Evolutionary conservation across 1,139 yeast genomes (phyloP), one percentile per base, ranked within the genome.

Genomic region (Geotrichum restrictum): DNA sequence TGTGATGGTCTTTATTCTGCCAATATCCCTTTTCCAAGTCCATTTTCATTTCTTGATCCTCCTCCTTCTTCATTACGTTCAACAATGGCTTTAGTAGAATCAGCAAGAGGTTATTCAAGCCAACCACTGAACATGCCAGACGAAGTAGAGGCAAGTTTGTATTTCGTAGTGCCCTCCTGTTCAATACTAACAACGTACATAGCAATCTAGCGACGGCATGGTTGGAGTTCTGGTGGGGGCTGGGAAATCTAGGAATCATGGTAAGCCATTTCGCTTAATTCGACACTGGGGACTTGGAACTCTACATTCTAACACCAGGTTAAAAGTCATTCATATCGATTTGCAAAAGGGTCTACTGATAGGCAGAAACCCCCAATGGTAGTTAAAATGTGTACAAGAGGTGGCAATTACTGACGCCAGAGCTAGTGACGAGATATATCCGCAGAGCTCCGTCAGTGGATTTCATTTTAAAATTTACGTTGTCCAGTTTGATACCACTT

Each of bases 401-500:
- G n/a, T n/a, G n/a, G n/a, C n/a, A n/a, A n/a, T n/a, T n/a, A 10
- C 24, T 14, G n/a, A 24, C 31, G 13, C 13, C n/a, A 3, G 22
- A 13, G 49, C 42, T 34, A 69, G 68, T 44, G 64, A 66, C 31
- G 47, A 73, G 6, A 60, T 65, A 1, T 51, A 70, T 10, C 52
- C 59, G 3, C 69, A 74, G 45, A 65, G 68, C 0, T 66, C 72
- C 2, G 66, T 78, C 1, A 78, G 82, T 0, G 64, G 69, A 11
- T 54, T 64, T 0, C 84, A 80, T 60, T 78, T 77, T 53, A 59
- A 68, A 13, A 58, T 80, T 8, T 80, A 83, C 81, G 66, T 70
- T 0, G 71, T 77, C 1, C 64, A 74, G 44, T 82, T 82, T 60
- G 85, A 82, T 60, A 71, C 72, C 0, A 65, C 68, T 4, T 71